Percentiles rank a stretch among this genome's conserved stretches.
Conservation (phyloP, 305 asterid genomes). For the Plantago rigida region DNA sequence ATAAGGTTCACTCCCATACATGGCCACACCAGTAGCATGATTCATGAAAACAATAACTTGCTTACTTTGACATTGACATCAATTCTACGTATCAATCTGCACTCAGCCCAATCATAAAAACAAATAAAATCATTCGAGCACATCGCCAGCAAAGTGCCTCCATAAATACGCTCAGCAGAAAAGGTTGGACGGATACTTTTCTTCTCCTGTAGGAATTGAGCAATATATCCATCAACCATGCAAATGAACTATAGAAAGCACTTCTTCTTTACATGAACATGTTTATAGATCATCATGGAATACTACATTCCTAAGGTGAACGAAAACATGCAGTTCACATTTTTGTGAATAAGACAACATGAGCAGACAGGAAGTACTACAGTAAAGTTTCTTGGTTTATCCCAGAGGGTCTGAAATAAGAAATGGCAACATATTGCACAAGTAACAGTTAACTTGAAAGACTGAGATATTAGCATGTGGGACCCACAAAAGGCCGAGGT, state of each 20-base stretch:
- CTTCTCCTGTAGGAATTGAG: slow-evolving; percentile 65
- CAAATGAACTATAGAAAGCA: slow-evolving; percentile 16
- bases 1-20: slow-evolving; percentile 4
- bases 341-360: not conserved
- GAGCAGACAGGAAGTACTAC: no score
- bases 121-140: slow-evolving; percentile 94
- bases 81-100: slow-evolving; percentile 84
- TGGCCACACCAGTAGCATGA: slow-evolving; percentile 4
- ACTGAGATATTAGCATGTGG: no score
- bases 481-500: no score
- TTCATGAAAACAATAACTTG: slow-evolving; percentile 10
- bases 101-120: slow-evolving; percentile 90
- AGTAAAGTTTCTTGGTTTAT: no score
- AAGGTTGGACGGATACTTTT: slow-evolving; percentile 96
- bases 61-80: slow-evolving; percentile 95
- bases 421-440: no score
- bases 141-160: slow-evolving; percentile 82
- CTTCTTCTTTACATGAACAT: not conserved
- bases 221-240: slow-evolving; percentile 24
- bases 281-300: not conserved
- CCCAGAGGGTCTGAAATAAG: no score
- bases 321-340: not conserved
- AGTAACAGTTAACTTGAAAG: no score
- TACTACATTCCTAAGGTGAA: slow-evolving; percentile 8
- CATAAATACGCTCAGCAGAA: slow-evolving; percentile 87